Conservation (phyloP, 2,329 filamentous ascomycete species). For the Colletotrichum tofieldiae region DNA sequence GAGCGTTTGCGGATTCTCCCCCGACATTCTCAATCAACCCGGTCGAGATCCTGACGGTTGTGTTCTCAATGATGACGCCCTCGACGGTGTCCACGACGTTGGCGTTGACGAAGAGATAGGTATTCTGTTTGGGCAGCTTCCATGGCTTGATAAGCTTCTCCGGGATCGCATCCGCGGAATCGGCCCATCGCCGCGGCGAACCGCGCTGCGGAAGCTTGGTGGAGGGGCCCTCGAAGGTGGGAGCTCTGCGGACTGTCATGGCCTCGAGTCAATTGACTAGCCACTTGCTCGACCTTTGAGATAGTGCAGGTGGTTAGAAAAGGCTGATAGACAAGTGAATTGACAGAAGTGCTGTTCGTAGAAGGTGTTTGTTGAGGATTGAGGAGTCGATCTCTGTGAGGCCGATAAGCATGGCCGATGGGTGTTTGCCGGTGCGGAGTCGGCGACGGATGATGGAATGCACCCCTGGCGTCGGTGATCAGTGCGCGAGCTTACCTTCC, state of each 20-base stretch:
- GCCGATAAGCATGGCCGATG: slow-evolving; percentile 14
- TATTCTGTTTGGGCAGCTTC: slow-evolving; percentile 51
- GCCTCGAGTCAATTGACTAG: neutral
- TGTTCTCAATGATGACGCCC: slow-evolving; percentile 51
- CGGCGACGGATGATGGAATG: slow-evolving; percentile 19
- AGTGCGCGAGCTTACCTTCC: slow-evolving; percentile 28
- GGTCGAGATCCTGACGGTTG: slow-evolving; percentile 52
- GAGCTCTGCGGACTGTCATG: slow-evolving; percentile 36
- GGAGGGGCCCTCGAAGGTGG: neutral
- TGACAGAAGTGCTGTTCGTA: neutral
- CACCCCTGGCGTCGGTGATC: slow-evolving; percentile 1
- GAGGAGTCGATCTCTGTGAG: neutral
- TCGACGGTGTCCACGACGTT: slow-evolving; percentile 59
- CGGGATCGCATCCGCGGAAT: slow-evolving; percentile 25
- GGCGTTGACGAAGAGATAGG: slow-evolving; percentile 59
- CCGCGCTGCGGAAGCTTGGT: neutral
- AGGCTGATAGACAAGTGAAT: too few relatives aligned
- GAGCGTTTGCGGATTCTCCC: neutral
- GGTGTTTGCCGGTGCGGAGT: slow-evolving; percentile 35
- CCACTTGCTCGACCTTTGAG: neutral
- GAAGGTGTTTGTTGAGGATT: neutral
- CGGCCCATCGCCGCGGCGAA: neutral
- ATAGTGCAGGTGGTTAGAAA: too few relatives aligned
- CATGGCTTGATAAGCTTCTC: slow-evolving; percentile 53
- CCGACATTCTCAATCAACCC: slow-evolving; percentile 53